A percentile compares a stretch with the other conserved stretches of the same genome.
These are phyloP conservation scores for Middelhovenomyces tepae DNA, from an alignment of 805 yeast species.

Conservation along the genomic window DNA sequence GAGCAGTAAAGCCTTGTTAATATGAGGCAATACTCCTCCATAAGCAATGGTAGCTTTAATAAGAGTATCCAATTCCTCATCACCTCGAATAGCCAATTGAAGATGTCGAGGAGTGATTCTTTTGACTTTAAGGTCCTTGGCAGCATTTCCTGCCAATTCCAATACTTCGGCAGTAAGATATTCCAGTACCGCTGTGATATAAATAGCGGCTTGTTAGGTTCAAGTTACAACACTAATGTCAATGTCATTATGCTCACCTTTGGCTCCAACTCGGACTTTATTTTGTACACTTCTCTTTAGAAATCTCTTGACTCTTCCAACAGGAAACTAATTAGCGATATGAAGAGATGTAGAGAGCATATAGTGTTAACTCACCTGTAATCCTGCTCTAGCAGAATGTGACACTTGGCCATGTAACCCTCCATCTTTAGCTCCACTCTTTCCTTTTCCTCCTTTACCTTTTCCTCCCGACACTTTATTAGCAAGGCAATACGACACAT, in stretches of 20 bases:
- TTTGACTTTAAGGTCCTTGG: constrained; percentile 88
- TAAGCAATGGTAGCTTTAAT: constrained; percentile 87
- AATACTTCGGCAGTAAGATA: constrained; percentile 94
- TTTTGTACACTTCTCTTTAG: constrained; percentile 85
- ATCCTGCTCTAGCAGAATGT: constrained; percentile 89
- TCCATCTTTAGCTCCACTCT: constrained; percentile 73
- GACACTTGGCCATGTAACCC: constrained; percentile 55
- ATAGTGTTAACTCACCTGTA: constrained; percentile 27
- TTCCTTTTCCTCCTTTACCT: constrained; percentile 95
- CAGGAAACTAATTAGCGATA: too few species aligned
- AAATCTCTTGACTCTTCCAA: constrained; percentile 97
- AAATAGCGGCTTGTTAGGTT: too few species aligned
- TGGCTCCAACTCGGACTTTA: constrained; percentile 70
- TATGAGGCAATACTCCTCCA: constrained; percentile 97
- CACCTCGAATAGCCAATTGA: constrained; percentile 95
- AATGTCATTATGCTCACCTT: too few species aligned
- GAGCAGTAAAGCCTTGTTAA: constrained; percentile 70
- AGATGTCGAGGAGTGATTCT: constrained; percentile 97
- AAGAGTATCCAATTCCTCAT: constrained; percentile 90
- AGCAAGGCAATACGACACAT: too few species aligned
- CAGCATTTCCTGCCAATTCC: constrained; percentile 98
- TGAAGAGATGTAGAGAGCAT: too few species aligned
- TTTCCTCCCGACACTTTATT: constrained; percentile 93
- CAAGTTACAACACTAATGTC: too few species aligned
- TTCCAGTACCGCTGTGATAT: constrained; percentile 90